These are phyloP conservation scores for Teunomyces pallodes DNA, from an alignment of 805 yeast genomes.

Conservation along the genomic window DNA sequence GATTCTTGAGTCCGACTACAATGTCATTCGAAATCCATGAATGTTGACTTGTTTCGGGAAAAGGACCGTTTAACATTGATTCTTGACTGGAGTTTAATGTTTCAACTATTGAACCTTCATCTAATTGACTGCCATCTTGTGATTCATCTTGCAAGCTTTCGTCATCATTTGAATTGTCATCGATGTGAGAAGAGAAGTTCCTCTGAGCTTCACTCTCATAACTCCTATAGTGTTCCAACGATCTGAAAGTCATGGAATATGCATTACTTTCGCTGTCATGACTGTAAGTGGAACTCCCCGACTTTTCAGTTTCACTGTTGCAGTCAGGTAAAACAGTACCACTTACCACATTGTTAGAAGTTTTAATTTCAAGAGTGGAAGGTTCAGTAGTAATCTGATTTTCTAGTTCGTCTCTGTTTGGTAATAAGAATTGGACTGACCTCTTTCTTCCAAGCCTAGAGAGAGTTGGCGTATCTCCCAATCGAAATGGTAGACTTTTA, in stretches of 20 bases:
- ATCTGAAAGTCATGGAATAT: background rate
- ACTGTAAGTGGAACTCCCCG: background rate
- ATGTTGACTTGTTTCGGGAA: background rate
- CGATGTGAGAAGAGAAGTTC: background rate
- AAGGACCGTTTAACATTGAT: background rate
- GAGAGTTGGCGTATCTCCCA: conserved; percentile 1
- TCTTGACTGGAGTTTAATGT: background rate
- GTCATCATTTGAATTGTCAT: background rate
- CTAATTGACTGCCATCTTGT: background rate
- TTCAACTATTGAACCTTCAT: background rate
- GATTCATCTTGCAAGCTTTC: background rate
- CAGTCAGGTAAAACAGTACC: background rate
- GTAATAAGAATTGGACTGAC: conserved; percentile 6
- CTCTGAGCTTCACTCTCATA: background rate
- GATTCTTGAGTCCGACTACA: background rate
- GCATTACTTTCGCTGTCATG: background rate
- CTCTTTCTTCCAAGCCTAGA: background rate
- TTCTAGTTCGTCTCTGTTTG: background rate
- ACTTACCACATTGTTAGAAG: background rate
- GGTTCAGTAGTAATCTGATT: background rate
- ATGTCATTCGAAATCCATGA: background rate
- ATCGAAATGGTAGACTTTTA: conserved; percentile 7
- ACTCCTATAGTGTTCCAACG: conserved; percentile 1
- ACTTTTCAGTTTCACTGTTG: background rate
- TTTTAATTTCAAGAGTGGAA: background rate